Percentiles rank a stretch among this genome's conserved stretches.
These are phyloP conservation scores for Tylopilus sp. DNA, from an alignment of 1,284 basidiomycete genomes.

Conservation along the genomic window DNA sequence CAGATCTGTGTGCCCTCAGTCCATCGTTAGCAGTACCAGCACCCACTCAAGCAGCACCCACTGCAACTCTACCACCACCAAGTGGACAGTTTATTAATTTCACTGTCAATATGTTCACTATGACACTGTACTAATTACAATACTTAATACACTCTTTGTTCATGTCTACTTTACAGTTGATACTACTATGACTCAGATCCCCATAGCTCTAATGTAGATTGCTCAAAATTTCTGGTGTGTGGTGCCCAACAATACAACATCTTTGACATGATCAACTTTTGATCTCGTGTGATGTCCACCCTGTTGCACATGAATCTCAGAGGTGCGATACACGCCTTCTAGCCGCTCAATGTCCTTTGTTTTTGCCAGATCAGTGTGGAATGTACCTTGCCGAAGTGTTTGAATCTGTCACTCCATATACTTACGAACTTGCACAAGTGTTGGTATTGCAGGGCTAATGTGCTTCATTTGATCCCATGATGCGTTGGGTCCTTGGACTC, in stretches of 20 bases:
- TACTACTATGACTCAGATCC: background rate
- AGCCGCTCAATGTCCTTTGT: conserved; percentile 30
- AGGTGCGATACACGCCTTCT: background rate
- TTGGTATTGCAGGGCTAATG: conserved; percentile 13
- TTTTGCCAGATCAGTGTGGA: conserved; percentile 7
- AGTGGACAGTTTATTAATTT: background rate
- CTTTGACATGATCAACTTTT: conserved; percentile 2
- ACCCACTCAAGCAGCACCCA: background rate
- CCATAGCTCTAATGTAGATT: conserved; percentile 5
- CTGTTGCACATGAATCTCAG: conserved; percentile 1
- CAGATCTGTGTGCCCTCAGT: background rate
- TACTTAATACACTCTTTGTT: background rate
- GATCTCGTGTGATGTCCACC: background rate
- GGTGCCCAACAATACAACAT: conserved; percentile 3
- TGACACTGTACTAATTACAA: no score
- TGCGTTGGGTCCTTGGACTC: conserved; percentile 12
- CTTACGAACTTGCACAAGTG: background rate
- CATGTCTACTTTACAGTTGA: no score
- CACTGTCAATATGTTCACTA: no score
- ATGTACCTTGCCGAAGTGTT: conserved; percentile 3
- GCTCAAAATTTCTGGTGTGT: background rate
- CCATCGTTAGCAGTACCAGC: no score
- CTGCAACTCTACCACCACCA: background rate
- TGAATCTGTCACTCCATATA: conserved; percentile 14
- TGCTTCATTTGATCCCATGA: conserved; percentile 17